These are phyloP conservation scores for Pseudoneurospora amorphoporcata DNA, from an alignment of 495 filamentous ascomycete genomes.

Conservation along the genomic window DNA sequence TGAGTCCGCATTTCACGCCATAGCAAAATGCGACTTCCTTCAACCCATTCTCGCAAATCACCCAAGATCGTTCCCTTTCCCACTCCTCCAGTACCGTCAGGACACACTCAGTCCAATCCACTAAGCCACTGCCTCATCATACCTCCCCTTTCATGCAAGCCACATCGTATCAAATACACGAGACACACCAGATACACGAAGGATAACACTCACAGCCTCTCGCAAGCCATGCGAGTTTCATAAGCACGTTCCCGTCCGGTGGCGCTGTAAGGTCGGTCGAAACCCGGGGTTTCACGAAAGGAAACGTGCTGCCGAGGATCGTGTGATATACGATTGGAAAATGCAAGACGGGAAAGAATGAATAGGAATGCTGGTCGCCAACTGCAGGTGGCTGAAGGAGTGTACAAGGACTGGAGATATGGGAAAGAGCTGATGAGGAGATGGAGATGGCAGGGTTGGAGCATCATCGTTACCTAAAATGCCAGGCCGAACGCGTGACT, in stretches of 20 bases:
- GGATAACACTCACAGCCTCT: not conserved
- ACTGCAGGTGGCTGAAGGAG: not conserved
- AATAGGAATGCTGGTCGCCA: not conserved
- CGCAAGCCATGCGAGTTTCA: not conserved
- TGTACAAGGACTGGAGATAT: not conserved
- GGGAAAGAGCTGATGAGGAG: not conserved
- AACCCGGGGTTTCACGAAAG: not conserved
- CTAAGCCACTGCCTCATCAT: not conserved
- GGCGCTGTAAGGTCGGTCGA: not conserved
- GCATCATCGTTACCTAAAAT: too few species aligned
- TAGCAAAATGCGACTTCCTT: not conserved
- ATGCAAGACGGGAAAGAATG: not conserved
- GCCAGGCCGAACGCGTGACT: not conserved
- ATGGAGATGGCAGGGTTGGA: not conserved
- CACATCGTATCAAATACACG: not conserved
- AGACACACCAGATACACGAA: not conserved
- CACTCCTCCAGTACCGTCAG: not conserved
- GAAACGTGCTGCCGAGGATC: not conserved
- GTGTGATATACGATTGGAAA: not conserved
- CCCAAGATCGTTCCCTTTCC: not conserved
- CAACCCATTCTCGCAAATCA: not conserved
- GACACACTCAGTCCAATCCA: not conserved
- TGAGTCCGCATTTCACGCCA: not conserved
- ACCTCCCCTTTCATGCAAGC: not conserved
- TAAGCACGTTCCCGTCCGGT: not conserved